Percentiles rank a stretch among this genome's conserved stretches.
phyloP scores from a whole-genome alignment of 495 filamentous ascomycete species.

The Aspergillus avenaceus region DNA sequence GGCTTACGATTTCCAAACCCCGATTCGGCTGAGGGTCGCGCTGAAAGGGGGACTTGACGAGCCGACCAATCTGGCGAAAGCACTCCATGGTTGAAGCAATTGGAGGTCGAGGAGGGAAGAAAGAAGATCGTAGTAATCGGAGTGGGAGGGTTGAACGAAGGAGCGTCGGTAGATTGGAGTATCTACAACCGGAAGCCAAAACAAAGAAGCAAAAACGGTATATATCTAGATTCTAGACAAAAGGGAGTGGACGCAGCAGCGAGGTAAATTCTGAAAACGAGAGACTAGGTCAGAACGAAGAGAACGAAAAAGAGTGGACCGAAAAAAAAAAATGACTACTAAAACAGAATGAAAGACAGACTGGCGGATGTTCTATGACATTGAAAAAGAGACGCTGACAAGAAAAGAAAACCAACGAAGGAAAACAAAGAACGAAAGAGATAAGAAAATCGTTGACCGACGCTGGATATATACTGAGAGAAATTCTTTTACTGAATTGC shows the following conservation, averaged over 20 bases:
- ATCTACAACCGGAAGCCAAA: background rate
- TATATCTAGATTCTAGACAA: background rate
- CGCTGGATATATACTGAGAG: background rate
- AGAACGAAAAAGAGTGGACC: background rate
- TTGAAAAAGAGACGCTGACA: conserved; percentile 8
- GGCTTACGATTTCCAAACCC: conserved; percentile 38
- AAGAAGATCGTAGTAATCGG: conserved; percentile 11
- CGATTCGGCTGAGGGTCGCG: conserved; percentile 22
- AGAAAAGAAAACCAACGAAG: conserved; percentile 12
- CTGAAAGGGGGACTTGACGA: conserved; percentile 34
- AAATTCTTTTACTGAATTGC: background rate
- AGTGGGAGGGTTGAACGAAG: background rate
- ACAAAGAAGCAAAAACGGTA: background rate
- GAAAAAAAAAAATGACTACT: conserved; percentile 6
- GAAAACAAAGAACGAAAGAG: conserved; percentile 7
- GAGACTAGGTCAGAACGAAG: background rate
- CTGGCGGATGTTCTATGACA: conserved; percentile 2
- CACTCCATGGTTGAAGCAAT: conserved; percentile 29
- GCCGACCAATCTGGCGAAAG: conserved; percentile 36
- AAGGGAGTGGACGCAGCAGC: background rate
- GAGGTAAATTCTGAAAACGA: background rate
- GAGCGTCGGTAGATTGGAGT: background rate
- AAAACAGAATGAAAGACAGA: conserved; percentile 5
- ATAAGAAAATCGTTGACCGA: background rate
- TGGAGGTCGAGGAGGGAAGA: background rate